phyloP scores from a whole-genome alignment of 495 filamentous ascomycete species.

The Copromyces sp. region DNA sequence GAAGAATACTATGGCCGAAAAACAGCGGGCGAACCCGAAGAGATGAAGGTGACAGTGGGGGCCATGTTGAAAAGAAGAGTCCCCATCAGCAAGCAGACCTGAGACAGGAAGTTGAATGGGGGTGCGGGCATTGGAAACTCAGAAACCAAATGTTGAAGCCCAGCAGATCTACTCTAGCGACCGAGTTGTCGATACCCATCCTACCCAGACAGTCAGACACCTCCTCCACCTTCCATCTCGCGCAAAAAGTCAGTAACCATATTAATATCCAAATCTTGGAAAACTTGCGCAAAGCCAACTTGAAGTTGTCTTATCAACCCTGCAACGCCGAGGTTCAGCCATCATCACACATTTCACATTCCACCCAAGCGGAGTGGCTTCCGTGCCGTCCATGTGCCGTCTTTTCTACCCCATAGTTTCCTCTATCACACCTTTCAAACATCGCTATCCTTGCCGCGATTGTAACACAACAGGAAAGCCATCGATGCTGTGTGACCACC shows the following conservation, averaged over 20 bases:
- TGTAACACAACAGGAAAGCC: neutral
- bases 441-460: neutral
- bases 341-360: neutral
- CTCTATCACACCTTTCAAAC: neutral
- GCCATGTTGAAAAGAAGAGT: neutral
- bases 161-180: neutral
- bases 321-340: neutral
- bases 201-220: neutral
- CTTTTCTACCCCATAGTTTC: neutral
- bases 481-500: neutral
- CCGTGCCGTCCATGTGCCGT: neutral
- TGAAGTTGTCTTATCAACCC: neutral
- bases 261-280: neutral
- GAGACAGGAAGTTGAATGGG: neutral
- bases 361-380: neutral
- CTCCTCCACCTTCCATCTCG: neutral
- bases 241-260: neutral
- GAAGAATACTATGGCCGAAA: neutral
- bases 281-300: neutral
- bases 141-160: neutral
- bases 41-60: neutral
- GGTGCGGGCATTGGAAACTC: neutral
- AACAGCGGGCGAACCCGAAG: neutral
- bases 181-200: neutral
- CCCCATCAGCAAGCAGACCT: neutral